Conservation (phyloP, 495 filamentous ascomycete species). For the Podospora bellae-mahoneyi region DNA sequence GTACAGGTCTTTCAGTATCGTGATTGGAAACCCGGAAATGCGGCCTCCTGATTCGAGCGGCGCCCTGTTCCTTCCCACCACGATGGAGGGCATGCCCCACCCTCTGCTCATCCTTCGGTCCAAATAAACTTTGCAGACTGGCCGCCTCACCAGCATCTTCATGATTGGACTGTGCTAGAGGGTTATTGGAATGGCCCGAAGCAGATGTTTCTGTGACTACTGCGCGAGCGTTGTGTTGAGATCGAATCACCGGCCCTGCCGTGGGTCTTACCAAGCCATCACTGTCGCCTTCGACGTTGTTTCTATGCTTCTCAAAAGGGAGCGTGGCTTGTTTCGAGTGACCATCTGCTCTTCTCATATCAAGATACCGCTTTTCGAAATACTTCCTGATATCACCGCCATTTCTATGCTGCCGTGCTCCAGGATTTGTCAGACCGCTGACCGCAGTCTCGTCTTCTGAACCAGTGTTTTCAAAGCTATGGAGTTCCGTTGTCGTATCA, state of each 20-base stretch:
- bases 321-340: neutral
- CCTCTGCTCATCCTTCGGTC: neutral
- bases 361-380: neutral
- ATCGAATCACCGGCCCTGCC: neutral
- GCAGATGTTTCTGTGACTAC: neutral
- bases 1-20: neutral
- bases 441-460: neutral
- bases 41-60: neutral
- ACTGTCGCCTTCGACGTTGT: neutral
- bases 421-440: neutral
- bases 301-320: neutral
- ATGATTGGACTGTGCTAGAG: too few species aligned
- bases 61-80: neutral
- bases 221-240: neutral
- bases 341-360: neutral
- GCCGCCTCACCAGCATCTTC: too few species aligned
- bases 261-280: neutral
- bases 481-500: neutral
- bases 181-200: too few species aligned
- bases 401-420: neutral
- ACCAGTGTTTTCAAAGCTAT: neutral
- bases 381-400: neutral
- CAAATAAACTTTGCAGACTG: neutral
- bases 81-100: neutral
- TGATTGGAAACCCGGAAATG: neutral